These are phyloP conservation scores for Russula sp. DNA, from an alignment of 768 basidiomycete genomes.

Conservation along the genomic window DNA sequence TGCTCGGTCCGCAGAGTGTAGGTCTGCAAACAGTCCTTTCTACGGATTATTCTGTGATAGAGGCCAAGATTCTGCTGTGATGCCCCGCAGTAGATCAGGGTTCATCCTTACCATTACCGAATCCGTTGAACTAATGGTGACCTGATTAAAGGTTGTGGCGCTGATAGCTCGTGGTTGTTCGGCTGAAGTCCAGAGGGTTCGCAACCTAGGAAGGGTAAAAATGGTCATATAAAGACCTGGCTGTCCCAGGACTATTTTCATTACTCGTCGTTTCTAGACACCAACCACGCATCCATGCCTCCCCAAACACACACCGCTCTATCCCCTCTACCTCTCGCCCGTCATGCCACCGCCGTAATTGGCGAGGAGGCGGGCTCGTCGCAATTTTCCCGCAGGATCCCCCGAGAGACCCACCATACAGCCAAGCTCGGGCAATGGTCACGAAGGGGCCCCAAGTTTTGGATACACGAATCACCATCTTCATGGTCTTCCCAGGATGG, in stretches of 20 bases:
- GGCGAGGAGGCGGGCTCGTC: background rate
- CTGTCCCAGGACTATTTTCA: background rate
- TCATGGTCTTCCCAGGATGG: conserved; percentile 5
- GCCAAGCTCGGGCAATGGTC: background rate
- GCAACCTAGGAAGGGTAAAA: background rate
- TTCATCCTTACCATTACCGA: background rate
- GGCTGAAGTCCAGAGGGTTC: background rate
- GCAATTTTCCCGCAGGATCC: background rate
- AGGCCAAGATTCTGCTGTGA: background rate
- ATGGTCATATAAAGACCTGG: background rate
- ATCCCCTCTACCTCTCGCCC: background rate
- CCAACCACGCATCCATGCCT: background rate
- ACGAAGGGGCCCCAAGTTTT: background rate
- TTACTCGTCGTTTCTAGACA: background rate
- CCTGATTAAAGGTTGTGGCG: background rate
- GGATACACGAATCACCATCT: background rate
- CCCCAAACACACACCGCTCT: background rate
- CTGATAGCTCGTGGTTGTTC: background rate
- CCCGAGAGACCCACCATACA: background rate
- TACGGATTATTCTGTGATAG: background rate
- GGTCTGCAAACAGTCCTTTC: background rate
- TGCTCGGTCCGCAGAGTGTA: background rate
- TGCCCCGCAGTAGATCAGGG: background rate
- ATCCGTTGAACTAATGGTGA: background rate
- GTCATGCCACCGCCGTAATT: background rate